Evolutionary conservation across 768 basidiomycete species (phyloP).

Genomic region (Tylopilus intermedius): DNA sequence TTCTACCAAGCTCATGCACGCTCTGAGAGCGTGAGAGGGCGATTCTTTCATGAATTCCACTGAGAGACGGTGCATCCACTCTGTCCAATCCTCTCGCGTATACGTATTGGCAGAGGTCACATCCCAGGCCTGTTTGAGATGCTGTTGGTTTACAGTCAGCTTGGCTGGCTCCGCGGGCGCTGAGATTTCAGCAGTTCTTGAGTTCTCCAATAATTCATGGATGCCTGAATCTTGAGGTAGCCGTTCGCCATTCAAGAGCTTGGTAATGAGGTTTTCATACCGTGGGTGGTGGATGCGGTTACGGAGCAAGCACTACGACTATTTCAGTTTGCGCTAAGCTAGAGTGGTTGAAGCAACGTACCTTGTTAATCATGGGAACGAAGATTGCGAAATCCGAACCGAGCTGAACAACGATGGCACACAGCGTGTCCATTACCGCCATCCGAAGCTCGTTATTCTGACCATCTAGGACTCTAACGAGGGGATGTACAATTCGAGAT

Average conservation of each 20-base stretch:
- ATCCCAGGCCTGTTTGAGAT: constrained; percentile 96
- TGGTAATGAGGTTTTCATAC: constrained; percentile 85
- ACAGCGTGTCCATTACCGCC: constrained; percentile 89
- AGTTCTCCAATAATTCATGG: constrained; percentile 62
- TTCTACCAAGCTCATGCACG: constrained; percentile 92
- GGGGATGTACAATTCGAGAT: constrained; percentile 92
- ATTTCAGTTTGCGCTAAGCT: not conserved
- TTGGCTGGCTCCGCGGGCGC: constrained; percentile 82
- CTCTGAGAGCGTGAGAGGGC: constrained; percentile 94
- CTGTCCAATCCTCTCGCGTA: constrained; percentile 85
- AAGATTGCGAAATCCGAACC: constrained; percentile 98
- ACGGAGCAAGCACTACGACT: constrained; percentile 61
- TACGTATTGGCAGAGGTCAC: constrained; percentile 65
- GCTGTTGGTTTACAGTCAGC: constrained; percentile 93
- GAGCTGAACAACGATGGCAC: constrained; percentile 86
- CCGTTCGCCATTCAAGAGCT: constrained; percentile 87
- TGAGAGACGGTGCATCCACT: constrained; percentile 91
- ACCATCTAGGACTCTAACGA: constrained; percentile 78
- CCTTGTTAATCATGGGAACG: constrained; percentile 96
- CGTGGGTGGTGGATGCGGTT: constrained; percentile 74
- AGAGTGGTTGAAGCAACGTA: constrained; percentile 22
- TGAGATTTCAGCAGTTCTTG: constrained; percentile 58
- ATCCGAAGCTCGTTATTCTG: constrained; percentile 74
- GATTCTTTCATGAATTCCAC: constrained; percentile 98
- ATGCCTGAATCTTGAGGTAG: constrained; percentile 80